Percentiles rank a stretch among this genome's conserved stretches.
These are phyloP conservation scores for Castanopsis chinensis DNA, from an alignment of 306 rosid genomes.

Conservation along the genomic window DNA sequence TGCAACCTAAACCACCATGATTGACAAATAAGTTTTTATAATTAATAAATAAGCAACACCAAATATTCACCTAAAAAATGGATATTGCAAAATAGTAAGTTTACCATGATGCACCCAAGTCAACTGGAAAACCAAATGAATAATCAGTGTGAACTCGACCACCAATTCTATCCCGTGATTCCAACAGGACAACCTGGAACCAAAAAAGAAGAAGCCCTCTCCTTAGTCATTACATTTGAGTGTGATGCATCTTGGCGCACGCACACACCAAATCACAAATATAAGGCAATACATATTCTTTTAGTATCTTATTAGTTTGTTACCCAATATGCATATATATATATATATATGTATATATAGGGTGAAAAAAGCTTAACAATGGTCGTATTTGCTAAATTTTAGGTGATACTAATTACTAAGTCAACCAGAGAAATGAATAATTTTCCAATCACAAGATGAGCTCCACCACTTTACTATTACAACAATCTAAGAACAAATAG, in stretches of 20 bases:
- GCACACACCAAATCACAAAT: background rate
- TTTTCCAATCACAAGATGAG: background rate
- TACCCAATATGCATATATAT: background rate
- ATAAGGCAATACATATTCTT: background rate
- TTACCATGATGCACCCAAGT: constrained; percentile 98
- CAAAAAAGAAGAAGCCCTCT: background rate
- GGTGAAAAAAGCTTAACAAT: background rate
- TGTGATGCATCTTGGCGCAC: background rate
- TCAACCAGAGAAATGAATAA: background rate
- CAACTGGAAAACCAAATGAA: constrained; percentile 95
- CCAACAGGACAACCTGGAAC: constrained; percentile 80
- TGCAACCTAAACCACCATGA: constrained; percentile 70
- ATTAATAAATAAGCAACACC: background rate
- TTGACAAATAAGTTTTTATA: constrained; percentile 2
- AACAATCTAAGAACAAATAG: background rate
- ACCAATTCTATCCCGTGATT: constrained; percentile 86
- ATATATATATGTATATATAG: no score
- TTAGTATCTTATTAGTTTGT: background rate
- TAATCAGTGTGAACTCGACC: constrained; percentile 90
- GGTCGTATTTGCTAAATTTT: background rate
- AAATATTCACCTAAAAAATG: background rate
- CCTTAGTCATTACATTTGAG: background rate
- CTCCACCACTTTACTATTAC: background rate
- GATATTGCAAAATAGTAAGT: background rate
- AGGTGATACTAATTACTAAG: background rate